Conservation (phyloP, 352 stramenopile species). For the Globisporangium barbulae region DNA sequence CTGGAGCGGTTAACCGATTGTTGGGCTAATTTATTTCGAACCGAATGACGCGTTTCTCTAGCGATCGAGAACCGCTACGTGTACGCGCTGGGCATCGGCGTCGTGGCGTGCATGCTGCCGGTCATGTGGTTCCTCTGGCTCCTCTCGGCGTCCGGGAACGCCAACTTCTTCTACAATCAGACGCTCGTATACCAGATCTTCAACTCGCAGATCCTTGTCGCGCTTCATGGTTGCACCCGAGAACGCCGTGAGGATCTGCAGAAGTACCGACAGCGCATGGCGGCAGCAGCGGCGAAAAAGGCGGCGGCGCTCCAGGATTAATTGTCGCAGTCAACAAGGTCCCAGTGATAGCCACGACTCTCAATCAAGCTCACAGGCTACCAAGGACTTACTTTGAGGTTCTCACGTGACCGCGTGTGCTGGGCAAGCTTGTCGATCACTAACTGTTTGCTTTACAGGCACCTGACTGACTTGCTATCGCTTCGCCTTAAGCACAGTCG, state of each 20-base stretch:
- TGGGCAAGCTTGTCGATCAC: neutral
- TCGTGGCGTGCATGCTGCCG: slow-evolving; percentile 70
- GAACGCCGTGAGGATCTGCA: slow-evolving; percentile 82
- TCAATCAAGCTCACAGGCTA: too few species aligned
- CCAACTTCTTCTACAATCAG: slow-evolving; percentile 90
- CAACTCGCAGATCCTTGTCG: slow-evolving; percentile 67
- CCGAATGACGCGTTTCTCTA: slow-evolving; percentile 21
- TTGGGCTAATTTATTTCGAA: neutral
- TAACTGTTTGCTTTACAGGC: too few species aligned
- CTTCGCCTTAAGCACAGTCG: slow-evolving; percentile 33
- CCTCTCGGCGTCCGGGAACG: slow-evolving; percentile 78
- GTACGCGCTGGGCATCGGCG: slow-evolving; percentile 61
- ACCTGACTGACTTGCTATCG: slow-evolving; percentile 27
- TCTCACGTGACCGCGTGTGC: too few species aligned
- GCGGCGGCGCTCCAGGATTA: neutral
- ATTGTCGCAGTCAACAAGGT: too few species aligned
- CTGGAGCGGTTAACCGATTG: neutral
- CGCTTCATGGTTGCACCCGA: slow-evolving; percentile 75
- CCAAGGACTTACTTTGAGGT: too few species aligned
- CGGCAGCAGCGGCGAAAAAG: neutral
- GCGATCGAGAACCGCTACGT: slow-evolving; percentile 78
- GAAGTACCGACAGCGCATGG: slow-evolving; percentile 37
- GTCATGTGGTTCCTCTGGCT: slow-evolving; percentile 89
- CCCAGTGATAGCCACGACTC: neutral
- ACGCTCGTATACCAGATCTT: slow-evolving; percentile 87